A percentile compares a stretch with the other conserved stretches of the same genome.
These are phyloP conservation scores for Chamaenerion angustifolium DNA, from an alignment of 345 rosid genomes.

Conservation along the genomic window DNA sequence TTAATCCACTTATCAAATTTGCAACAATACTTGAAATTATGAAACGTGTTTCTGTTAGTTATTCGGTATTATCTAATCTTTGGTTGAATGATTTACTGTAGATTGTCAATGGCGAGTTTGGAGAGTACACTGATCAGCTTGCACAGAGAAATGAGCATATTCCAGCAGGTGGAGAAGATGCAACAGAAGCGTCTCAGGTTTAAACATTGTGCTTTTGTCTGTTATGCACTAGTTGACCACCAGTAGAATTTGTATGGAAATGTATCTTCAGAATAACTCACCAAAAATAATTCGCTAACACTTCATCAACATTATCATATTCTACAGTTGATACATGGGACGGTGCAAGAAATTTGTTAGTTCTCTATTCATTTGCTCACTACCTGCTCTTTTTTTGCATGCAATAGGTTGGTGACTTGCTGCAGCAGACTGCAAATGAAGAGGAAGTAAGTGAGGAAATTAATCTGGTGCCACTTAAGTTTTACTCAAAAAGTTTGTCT, in stretches of 20 bases:
- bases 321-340: too few relatives aligned
- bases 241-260: background rate
- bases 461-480: constrained; percentile 1
- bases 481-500: background rate
- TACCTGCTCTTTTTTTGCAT: background rate
- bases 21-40: too few relatives aligned
- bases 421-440: constrained; percentile 3
- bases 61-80: too few relatives aligned
- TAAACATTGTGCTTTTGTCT: background rate
- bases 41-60: too few relatives aligned
- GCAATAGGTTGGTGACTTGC: constrained; percentile 3
- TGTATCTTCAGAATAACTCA: background rate
- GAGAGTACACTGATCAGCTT: background rate
- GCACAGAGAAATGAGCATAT: constrained; percentile 2
- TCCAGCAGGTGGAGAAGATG: background rate
- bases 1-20: too few relatives aligned
- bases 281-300: too few relatives aligned
- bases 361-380: too few relatives aligned
- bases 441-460: background rate
- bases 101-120: background rate
- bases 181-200: constrained; percentile 1
- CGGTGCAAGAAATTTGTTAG: too few relatives aligned
- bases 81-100: background rate
- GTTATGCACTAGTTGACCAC: background rate
- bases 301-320: too few relatives aligned